These are phyloP conservation scores for Cryptosporidium canis DNA, from an alignment of 169 alveolate genomes.

Conservation along the genomic window DNA sequence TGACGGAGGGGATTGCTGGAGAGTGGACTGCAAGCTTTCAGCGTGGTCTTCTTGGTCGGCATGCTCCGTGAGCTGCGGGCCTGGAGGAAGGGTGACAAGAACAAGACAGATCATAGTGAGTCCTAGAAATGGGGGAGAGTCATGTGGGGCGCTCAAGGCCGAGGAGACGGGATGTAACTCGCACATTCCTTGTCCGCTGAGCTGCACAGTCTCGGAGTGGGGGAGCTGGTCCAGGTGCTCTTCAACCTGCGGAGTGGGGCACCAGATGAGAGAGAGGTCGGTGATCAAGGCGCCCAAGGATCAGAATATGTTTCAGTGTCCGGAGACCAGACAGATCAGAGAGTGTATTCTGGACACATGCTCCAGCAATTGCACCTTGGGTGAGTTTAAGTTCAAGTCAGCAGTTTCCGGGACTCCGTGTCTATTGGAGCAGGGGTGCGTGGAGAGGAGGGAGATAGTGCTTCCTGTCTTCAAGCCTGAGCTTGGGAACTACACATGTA, in stretches of 20 bases:
- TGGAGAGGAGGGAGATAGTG: constrained; percentile 44
- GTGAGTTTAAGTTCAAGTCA: constrained; percentile 29
- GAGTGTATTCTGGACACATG: constrained; percentile 44
- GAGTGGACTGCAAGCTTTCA: constrained; percentile 76
- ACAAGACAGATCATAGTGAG: constrained; percentile 70
- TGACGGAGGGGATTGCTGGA: constrained; percentile 83
- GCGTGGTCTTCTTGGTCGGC: constrained; percentile 72
- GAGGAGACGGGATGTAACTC: constrained; percentile 74
- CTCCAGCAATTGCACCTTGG: constrained; percentile 26
- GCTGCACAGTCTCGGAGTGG: constrained; percentile 79
- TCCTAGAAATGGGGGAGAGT: constrained; percentile 75
- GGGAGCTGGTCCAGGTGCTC: constrained; percentile 77
- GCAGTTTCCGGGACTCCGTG: constrained; percentile 31
- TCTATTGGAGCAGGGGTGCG: not conserved
- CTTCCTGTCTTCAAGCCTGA: constrained; percentile 24
- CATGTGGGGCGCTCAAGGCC: constrained; percentile 69
- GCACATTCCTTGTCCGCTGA: constrained; percentile 72
- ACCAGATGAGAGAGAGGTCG: constrained; percentile 76
- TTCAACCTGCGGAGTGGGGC: constrained; percentile 78
- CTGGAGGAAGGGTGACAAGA: constrained; percentile 73
- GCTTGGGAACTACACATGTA: not conserved
- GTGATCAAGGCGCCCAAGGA: constrained; percentile 71
- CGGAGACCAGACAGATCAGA: constrained; percentile 57
- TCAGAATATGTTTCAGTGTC: constrained; percentile 51
- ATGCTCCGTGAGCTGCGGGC: constrained; percentile 69